Percentiles rank a stretch among this genome's conserved stretches.
These are phyloP conservation scores for Amanita pallidorosea DNA, from an alignment of 768 basidiomycete genomes.

Conservation along the genomic window DNA sequence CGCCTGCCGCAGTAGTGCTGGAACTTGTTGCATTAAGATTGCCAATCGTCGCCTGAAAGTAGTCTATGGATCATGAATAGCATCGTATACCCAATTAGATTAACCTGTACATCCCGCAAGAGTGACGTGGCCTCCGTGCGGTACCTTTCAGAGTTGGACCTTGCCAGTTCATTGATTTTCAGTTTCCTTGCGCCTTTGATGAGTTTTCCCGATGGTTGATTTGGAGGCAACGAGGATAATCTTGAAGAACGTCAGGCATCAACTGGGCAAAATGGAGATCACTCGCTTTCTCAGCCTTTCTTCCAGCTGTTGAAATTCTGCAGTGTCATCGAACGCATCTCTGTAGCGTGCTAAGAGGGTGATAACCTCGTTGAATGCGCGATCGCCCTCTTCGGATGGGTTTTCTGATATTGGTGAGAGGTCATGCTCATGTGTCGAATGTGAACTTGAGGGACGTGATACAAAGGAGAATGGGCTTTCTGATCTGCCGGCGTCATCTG, in stretches of 20 bases:
- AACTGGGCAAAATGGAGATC: no score
- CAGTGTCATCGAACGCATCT: background rate
- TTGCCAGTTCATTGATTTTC: background rate
- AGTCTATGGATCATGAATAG: background rate
- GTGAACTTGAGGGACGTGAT: background rate
- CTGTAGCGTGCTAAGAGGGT: conserved; percentile 1
- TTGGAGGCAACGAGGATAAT: background rate
- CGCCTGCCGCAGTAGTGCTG: background rate
- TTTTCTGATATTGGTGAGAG: background rate
- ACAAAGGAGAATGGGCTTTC: conserved; percentile 1
- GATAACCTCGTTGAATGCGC: background rate
- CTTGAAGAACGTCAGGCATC: background rate
- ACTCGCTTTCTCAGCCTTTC: background rate
- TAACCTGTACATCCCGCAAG: conserved; percentile 3
- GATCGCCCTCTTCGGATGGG: background rate
- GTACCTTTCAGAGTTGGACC: background rate
- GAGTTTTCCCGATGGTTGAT: background rate
- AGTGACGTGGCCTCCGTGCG: background rate
- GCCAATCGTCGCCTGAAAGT: background rate
- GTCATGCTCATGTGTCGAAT: background rate
- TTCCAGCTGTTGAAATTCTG: background rate
- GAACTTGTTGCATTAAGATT: background rate
- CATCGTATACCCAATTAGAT: background rate
- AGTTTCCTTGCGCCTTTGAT: conserved; percentile 1
- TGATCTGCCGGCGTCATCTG: background rate